A percentile compares a stretch with the other conserved stretches of the same genome.
Evolutionary conservation across 495 filamentous ascomycete genomes (phyloP).

Genomic region (Penicillium malachiteum): DNA sequence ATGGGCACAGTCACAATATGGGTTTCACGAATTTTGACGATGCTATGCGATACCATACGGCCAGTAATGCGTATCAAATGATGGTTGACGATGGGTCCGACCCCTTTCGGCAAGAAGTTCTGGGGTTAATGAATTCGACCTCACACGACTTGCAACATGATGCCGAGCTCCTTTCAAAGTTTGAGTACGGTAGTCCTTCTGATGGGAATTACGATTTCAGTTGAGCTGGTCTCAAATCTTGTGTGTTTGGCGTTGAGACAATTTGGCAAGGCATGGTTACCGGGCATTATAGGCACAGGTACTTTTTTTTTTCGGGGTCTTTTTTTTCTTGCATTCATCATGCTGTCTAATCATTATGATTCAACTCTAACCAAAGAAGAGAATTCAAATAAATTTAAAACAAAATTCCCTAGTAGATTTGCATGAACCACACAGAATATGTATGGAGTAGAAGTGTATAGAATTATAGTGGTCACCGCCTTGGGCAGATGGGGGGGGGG

Average conservation of each 20-base stretch:
- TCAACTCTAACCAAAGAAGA: too few species aligned
- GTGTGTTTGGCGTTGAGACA: not conserved
- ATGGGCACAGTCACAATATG: conserved; percentile 30
- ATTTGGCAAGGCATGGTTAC: not conserved
- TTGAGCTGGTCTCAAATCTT: conserved; percentile 20
- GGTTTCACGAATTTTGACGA: conserved; percentile 38
- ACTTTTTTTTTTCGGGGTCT: not conserved
- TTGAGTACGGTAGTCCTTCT: conserved; percentile 41
- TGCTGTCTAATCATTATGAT: not conserved
- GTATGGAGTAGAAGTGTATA: not conserved
- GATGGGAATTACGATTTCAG: conserved; percentile 44
- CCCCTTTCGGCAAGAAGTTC: conserved; percentile 38
- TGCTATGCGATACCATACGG: conserved; percentile 39
- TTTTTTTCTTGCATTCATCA: not conserved
- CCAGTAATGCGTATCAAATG: conserved; percentile 43
- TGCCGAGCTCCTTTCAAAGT: conserved; percentile 42
- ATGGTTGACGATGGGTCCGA: conserved; percentile 47
- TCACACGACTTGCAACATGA: conserved; percentile 45
- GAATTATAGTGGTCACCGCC: conserved; percentile 34
- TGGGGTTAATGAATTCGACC: conserved; percentile 42
- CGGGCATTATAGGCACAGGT: not conserved
- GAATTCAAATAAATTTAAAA: not conserved
- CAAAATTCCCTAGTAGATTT: not conserved
- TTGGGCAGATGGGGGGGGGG: conserved; percentile 28
- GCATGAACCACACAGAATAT: too few species aligned